phyloP scores from a whole-genome alignment of 306 rosid genomes.

The Citrullus mucosospermus region DNA sequence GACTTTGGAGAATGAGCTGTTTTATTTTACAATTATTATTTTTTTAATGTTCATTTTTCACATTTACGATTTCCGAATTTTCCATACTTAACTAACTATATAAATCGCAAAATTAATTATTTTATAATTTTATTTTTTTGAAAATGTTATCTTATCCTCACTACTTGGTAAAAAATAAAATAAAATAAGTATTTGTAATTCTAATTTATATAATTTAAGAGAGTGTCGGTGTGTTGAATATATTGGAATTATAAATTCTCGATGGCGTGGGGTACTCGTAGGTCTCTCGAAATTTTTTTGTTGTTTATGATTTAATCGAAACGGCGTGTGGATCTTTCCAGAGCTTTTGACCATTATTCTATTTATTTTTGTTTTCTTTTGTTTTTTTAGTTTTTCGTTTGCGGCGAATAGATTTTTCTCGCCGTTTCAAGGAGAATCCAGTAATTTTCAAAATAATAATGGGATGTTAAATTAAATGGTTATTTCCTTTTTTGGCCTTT shows the following conservation, averaged over 20 bases:
- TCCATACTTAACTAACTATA: too few relatives aligned
- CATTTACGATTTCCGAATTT: not conserved
- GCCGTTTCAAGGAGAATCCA: too few relatives aligned
- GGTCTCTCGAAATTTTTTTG: not conserved
- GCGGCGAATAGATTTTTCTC: not conserved
- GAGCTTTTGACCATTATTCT: not conserved
- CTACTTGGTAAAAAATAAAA: too few relatives aligned
- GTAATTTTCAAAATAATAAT: too few relatives aligned
- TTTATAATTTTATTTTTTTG: too few relatives aligned
- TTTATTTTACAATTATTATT: not conserved
- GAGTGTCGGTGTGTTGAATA: too few relatives aligned
- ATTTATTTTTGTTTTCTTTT: not conserved
- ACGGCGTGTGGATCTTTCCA: not conserved
- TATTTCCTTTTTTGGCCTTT: not conserved
- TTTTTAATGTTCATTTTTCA: not conserved
- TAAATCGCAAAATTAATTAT: too few relatives aligned
- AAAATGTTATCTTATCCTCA: too few relatives aligned
- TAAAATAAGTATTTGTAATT: too few relatives aligned
- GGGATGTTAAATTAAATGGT: too few relatives aligned
- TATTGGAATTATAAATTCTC: too few relatives aligned
- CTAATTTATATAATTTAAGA: too few relatives aligned
- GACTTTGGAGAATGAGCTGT: not conserved
- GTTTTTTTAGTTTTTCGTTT: not conserved
- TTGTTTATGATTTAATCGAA: not conserved
- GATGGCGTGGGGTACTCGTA: not conserved